Percentiles rank a stretch among this genome's conserved stretches.
Evolutionary conservation across 2,329 filamentous ascomycete genomes (phyloP).

Genomic region (Gnomoniopsis sp.): DNA sequence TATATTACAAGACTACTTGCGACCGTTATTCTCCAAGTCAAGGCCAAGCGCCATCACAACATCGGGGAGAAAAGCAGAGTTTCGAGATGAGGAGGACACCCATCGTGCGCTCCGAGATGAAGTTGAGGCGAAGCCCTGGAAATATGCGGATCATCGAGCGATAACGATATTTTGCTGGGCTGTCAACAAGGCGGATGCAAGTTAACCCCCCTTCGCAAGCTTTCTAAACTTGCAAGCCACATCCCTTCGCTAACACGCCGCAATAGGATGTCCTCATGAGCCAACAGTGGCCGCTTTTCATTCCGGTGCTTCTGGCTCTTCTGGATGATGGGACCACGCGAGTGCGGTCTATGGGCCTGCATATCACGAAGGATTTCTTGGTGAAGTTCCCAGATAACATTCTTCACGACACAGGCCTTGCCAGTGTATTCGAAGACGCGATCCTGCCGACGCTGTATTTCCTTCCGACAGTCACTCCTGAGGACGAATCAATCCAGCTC

Average conservation of each 20-base stretch:
- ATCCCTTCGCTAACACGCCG: constrained; percentile 12
- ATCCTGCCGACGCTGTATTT: constrained; percentile 70
- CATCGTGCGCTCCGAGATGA: constrained; percentile 32
- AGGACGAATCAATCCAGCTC: constrained; percentile 63
- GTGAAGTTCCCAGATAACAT: constrained; percentile 47
- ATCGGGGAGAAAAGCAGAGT: constrained; percentile 52
- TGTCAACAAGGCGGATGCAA: constrained; percentile 47
- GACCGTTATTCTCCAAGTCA: constrained; percentile 62
- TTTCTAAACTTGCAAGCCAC: neutral
- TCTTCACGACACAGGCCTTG: constrained; percentile 61
- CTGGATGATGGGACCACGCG: constrained; percentile 58
- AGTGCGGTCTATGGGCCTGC: constrained; percentile 55
- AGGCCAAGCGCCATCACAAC: constrained; percentile 52
- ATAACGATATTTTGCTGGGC: constrained; percentile 61
- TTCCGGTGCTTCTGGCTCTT: constrained; percentile 67
- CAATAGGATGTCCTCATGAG: constrained; percentile 41
- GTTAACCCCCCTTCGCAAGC: constrained; percentile 21
- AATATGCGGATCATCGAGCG: constrained; percentile 47
- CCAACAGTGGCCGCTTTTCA: constrained; percentile 63
- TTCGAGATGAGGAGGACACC: constrained; percentile 35
- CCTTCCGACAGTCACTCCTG: constrained; percentile 73
- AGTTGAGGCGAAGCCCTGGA: constrained; percentile 56
- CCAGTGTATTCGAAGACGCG: constrained; percentile 64
- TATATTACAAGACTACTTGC: constrained; percentile 61
- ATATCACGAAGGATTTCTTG: constrained; percentile 53